Base-by-base conservation (phyloP, 257 asterid species). In the Plectranthus barbatus region DNA sequence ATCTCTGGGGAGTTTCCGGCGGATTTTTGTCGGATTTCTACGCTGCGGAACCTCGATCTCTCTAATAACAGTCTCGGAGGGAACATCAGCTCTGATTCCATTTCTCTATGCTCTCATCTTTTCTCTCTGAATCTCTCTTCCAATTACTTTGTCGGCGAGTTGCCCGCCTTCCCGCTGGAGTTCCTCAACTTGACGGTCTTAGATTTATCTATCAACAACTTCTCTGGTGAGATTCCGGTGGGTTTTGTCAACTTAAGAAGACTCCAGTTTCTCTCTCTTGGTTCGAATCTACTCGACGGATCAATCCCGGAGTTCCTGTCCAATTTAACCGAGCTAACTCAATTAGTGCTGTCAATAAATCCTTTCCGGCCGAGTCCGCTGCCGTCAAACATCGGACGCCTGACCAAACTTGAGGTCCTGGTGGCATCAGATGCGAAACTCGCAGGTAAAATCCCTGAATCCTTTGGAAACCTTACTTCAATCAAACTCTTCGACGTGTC, bases 141-240 rank as follows among this genome's bases (percentile, higher is more conserved):
- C 44, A 90, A 90, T 39, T 33, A 33, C 20, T 85, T 90, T 4
- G 90, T 83, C 63, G 97, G 95, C 2, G 37, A 6, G 14, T 45
- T 90, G 71, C 95, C 96, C 39, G 87, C 77, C 26, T 72, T 87
- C 36, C 47, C 56, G 9, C 56, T 60, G 23, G 40, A 24, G 63
- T 85, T 87, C 44, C 24, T 26, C 6, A 83, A 83, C 50, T 61
- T 90, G 72, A 83, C 85, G 9, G 4, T 46, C 4, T 68, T 90
- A 42, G 92, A 80, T 72, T 72, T 87, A 33, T 75, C 83, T 2
- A 0, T 1, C 5, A 90, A 90, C 70, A 87, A 83, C 50, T 87
- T 87, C 69, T 26, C 90, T 24, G 95, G 92, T n/a, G 87, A 77
- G 20, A 80, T 90, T 24, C 96, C 94, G 39, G 40, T 64, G 40